phyloP scores from a whole-genome alignment of 2,329 filamentous ascomycete species.

The Aspergillus brunneoviolaceus region DNA sequence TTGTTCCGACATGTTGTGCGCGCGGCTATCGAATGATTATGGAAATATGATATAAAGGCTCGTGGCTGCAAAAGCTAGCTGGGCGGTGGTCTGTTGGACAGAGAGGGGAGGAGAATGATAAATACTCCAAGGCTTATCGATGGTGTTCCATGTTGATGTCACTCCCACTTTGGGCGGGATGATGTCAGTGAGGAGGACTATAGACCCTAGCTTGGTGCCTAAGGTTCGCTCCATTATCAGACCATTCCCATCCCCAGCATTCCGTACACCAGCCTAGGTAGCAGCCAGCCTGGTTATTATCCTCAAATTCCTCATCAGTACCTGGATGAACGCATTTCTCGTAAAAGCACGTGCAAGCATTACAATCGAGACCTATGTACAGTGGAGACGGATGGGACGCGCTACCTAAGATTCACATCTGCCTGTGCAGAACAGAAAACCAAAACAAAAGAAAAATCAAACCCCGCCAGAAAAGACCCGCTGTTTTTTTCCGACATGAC shows the following conservation, averaged over 20 bases:
- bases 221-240: too few species aligned
- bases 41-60: background rate
- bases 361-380: too few species aligned
- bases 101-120: too few species aligned
- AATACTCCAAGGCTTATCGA: too few species aligned
- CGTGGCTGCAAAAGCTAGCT: too few species aligned
- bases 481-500: background rate
- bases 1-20: conserved; percentile 21
- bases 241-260: too few species aligned
- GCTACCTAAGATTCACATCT: background rate
- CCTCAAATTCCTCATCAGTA: too few species aligned
- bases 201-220: too few species aligned
- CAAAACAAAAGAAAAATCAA: background rate
- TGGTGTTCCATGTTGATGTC: background rate
- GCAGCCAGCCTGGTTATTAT: too few species aligned
- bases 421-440: background rate
- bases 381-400: background rate
- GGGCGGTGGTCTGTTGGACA: background rate
- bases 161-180: background rate
- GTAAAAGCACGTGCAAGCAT: background rate
- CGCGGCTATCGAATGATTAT: background rate
- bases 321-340: background rate
- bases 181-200: conserved; percentile 9
- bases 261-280: background rate
- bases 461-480: background rate